phyloP scores from a whole-genome alignment of 108 stramenopile genomes.

The Hondaea fermentalgiana region DNA sequence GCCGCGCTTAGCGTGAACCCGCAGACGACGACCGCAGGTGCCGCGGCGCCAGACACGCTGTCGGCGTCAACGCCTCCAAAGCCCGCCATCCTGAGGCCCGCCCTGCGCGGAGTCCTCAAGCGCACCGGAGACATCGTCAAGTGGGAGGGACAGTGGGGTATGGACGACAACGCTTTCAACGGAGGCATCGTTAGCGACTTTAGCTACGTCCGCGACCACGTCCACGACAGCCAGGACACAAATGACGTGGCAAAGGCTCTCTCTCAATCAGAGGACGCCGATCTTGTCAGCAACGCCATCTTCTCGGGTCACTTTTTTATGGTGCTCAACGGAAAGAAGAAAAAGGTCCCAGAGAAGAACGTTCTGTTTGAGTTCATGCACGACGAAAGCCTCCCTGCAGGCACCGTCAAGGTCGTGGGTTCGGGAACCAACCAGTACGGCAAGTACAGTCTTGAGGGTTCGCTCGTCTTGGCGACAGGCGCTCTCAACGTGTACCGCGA shows the following conservation, averaged over 20 bases:
- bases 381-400: not conserved
- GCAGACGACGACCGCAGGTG: not conserved
- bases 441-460: not conserved
- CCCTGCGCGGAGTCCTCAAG: not conserved
- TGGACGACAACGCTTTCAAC: constrained; percentile 11
- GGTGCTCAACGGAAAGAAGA: not conserved
- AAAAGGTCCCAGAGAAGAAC: not conserved
- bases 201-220: not conserved
- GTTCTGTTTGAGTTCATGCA: not conserved
- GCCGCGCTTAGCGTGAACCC: too few relatives aligned
- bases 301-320: not conserved
- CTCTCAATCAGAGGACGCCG: not conserved
- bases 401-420: not conserved
- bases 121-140: not conserved
- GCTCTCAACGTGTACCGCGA: constrained; percentile 19
- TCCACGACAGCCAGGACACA: not conserved
- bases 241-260: not conserved
- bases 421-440: constrained; percentile 2
- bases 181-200: not conserved
- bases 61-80: not conserved
- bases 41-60: not conserved
- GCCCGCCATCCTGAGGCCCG: not conserved
- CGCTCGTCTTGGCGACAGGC: constrained; percentile 19
- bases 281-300: not conserved
- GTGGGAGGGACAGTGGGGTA: constrained; percentile 8